These are phyloP conservation scores for Conringia planisiliqua DNA, from an alignment of 345 rosid species.

Conservation along the genomic window DNA sequence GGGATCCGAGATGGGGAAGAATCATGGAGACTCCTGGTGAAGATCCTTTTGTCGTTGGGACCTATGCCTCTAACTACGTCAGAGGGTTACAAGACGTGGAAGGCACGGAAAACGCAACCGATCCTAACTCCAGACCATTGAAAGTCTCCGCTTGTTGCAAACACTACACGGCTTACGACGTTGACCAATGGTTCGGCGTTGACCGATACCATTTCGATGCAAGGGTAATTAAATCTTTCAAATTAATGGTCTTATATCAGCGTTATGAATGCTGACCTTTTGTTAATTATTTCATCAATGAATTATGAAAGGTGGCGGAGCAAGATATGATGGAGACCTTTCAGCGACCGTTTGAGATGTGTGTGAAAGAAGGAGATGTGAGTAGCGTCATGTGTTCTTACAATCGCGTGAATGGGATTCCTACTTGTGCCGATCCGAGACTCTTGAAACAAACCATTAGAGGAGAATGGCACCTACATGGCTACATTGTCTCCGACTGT, in stretches of 20 bases:
- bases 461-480: too few relatives aligned
- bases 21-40: background rate
- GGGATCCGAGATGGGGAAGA: background rate
- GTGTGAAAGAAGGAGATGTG: background rate
- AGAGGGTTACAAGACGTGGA: too few relatives aligned
- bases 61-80: too few relatives aligned
- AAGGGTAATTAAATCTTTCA: background rate
- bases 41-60: too few relatives aligned
- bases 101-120: too few relatives aligned
- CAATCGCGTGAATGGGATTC: background rate
- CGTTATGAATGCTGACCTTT: background rate
- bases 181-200: background rate
- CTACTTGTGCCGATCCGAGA: background rate
- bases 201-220: background rate
- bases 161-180: background rate
- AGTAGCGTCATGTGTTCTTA: background rate
- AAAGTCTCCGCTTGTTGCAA: background rate
- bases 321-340: background rate
- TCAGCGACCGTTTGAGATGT: background rate
- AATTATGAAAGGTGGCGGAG: background rate
- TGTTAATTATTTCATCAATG: background rate
- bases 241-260: background rate
- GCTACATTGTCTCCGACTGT: too few relatives aligned
- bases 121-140: too few relatives aligned
- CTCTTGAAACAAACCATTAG: too few relatives aligned